These are phyloP conservation scores for Wilcoxina mikolae DNA, from an alignment of 495 filamentous ascomycete genomes.

Conservation along the genomic window DNA sequence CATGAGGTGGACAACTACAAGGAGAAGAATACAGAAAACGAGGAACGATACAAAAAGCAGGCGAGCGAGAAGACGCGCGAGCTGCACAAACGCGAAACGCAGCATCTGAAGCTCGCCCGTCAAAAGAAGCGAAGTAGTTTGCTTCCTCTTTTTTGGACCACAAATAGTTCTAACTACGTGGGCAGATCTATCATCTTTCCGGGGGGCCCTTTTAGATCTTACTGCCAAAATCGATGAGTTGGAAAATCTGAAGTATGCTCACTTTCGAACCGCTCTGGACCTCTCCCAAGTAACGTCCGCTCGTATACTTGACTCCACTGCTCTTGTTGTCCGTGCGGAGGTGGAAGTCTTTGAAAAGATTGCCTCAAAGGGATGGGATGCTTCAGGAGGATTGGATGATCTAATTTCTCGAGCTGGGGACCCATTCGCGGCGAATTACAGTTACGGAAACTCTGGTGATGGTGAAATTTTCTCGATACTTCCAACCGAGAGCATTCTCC, in stretches of 20 bases:
- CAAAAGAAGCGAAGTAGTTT: conserved; percentile 35
- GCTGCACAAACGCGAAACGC: conserved; percentile 45
- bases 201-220: conserved; percentile 39
- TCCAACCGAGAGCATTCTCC: conserved; percentile 27
- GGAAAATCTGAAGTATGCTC: conserved; percentile 41
- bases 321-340: conserved; percentile 46
- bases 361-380: conserved; percentile 47
- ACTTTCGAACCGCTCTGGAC: conserved; percentile 39
- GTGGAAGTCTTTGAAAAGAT: conserved; percentile 51
- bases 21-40: conserved; percentile 42
- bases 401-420: conserved; percentile 46
- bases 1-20: conserved; percentile 50
- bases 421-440: conserved; percentile 41
- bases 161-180: neutral
- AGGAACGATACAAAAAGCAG: conserved; percentile 41
- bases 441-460: conserved; percentile 24
- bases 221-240: conserved; percentile 47
- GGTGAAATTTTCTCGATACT: conserved; percentile 28
- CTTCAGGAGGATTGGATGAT: conserved; percentile 47
- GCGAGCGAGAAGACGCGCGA: conserved; percentile 37
- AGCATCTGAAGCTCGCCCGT: conserved; percentile 42
- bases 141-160: conserved; percentile 14
- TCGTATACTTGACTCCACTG: conserved; percentile 45
- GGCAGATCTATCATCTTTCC: conserved; percentile 25
- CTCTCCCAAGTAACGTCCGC: conserved; percentile 45